Conservation (phyloP, 192 early-diverging fungal genomes). For the Geosiphon pyriformis region DNA sequence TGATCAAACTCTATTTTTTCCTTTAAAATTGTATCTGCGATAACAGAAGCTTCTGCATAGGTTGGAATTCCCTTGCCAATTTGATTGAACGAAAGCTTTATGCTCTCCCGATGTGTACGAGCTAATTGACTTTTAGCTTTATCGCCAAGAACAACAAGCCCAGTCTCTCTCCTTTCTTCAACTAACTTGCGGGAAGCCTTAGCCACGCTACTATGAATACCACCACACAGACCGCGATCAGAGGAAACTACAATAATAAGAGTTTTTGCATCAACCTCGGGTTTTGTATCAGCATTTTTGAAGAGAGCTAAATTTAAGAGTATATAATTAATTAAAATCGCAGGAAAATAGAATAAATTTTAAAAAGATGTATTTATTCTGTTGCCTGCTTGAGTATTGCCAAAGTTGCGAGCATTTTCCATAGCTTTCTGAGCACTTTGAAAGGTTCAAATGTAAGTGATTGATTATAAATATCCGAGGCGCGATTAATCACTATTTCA, state of each 20-base stretch:
- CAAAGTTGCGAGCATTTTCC: constrained; percentile 21
- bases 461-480: no score
- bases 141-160: constrained; percentile 79
- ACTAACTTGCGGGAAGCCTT: constrained; percentile 72
- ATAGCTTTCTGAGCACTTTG: constrained; percentile 26
- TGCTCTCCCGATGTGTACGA: constrained; percentile 69
- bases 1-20: constrained; percentile 61
- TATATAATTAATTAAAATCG: constrained; percentile 13
- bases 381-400: constrained; percentile 15
- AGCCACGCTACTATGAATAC: constrained; percentile 93
- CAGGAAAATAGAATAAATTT: neutral
- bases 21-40: constrained; percentile 73
- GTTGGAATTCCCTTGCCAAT: constrained; percentile 84
- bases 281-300: constrained; percentile 65
- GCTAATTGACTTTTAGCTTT: constrained; percentile 90
- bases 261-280: constrained; percentile 58
- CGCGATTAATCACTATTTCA: neutral
- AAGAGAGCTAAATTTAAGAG: constrained; percentile 52
- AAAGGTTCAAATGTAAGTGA: no score
- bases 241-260: constrained; percentile 83
- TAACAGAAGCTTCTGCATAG: constrained; percentile 79
- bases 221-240: constrained; percentile 98
- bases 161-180: constrained; percentile 45
- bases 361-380: neutral
- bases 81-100: constrained; percentile 85